phyloP scores from a whole-genome alignment of 2,329 filamentous ascomycete genomes.

The Fusarium decemcellulare region DNA sequence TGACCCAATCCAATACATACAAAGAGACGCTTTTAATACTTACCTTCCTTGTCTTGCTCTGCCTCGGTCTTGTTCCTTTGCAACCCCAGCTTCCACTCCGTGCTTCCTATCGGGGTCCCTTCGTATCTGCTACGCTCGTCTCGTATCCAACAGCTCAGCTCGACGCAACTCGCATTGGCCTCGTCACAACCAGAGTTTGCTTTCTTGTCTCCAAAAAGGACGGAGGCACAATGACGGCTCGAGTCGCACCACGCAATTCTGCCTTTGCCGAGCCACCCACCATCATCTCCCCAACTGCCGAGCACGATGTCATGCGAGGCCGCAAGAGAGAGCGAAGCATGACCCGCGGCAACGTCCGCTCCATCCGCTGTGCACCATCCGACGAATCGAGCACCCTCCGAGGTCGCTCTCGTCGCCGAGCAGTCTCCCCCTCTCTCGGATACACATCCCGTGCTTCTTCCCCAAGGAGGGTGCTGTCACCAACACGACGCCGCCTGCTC shows the following conservation, averaged over 20 bases:
- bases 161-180: too few relatives aligned
- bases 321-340: conserved; percentile 58
- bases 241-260: conserved; percentile 38
- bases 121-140: background rate
- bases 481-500: conserved; percentile 58
- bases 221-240: conserved; percentile 42
- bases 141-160: background rate
- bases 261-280: conserved; percentile 43
- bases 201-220: conserved; percentile 7
- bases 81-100: background rate
- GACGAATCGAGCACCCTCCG: conserved; percentile 61
- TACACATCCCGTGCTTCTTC: conserved; percentile 53
- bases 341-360: conserved; percentile 50
- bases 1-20: conserved; percentile 18
- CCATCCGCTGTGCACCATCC: conserved; percentile 48
- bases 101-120: background rate
- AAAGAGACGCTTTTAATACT: conserved; percentile 8
- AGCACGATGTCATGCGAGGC: conserved; percentile 52
- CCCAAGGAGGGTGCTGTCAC: conserved; percentile 53
- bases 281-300: conserved; percentile 39
- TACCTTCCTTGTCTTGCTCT: background rate
- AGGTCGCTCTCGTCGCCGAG: conserved; percentile 57
- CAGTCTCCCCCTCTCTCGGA: conserved; percentile 52
- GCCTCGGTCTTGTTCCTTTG: background rate
- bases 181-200: conserved; percentile 9